Evolutionary conservation across 192 early-diverging fungal genomes (phyloP).

Genomic region (Endogone sp.): DNA sequence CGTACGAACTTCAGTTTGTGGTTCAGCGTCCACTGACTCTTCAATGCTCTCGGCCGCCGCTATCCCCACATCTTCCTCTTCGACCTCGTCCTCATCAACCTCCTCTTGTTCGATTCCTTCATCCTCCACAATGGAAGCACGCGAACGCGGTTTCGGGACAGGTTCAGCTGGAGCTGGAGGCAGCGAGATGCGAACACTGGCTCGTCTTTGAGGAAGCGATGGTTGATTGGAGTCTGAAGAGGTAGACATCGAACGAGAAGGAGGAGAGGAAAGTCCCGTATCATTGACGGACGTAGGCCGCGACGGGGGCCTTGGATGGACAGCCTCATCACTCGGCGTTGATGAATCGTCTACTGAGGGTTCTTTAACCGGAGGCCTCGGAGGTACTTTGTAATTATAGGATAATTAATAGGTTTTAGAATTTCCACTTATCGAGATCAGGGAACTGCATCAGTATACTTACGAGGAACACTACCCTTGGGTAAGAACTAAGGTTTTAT

Average conservation of each 20-base stretch:
- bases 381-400: too few relatives aligned
- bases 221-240: not conserved
- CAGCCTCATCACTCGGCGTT: too few relatives aligned
- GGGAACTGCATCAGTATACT: too few relatives aligned
- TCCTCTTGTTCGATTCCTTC: not conserved
- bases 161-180: not conserved
- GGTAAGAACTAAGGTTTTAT: too few relatives aligned
- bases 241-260: constrained; percentile 9
- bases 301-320: too few relatives aligned
- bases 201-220: not conserved
- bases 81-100: not conserved
- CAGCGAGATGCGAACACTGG: not conserved
- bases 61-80: not conserved
- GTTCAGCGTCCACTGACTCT: not conserved
- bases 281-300: not conserved
- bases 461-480: too few relatives aligned
- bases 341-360: too few relatives aligned
- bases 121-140: not conserved
- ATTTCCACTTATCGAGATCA: too few relatives aligned
- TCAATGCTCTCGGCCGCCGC: not conserved
- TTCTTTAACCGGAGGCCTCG: too few relatives aligned
- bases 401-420: too few relatives aligned
- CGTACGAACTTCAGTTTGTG: not conserved
- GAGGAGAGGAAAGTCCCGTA: not conserved
- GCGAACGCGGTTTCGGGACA: not conserved